Base-by-base conservation (phyloP, 345 rosid species). In the Lepidium aucheri region DNA sequence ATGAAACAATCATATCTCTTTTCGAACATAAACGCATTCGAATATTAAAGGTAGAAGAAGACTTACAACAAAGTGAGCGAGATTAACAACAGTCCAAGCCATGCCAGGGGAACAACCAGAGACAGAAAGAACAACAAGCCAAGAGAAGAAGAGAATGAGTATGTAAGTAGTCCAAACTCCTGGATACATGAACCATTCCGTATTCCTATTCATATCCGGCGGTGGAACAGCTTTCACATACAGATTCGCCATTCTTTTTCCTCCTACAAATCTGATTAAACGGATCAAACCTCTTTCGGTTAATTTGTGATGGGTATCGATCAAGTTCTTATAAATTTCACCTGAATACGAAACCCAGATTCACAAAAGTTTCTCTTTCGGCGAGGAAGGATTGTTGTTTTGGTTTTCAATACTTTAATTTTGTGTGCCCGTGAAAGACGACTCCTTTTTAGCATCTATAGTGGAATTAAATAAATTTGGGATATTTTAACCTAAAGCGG, bases 81-180 rank as follows among this genome's bases (percentile, higher is more conserved):
- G 91, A 71, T 85, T 84, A 65, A 87, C 89, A 76, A 82, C 58
- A 76, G 96, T 87, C 96, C 96, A 89, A 28, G 89, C 94, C 88
- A 79, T 82, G 58, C 94, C 91, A 53, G 94, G 82, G 15, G 91
- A 81, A 73, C 94, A 89, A 53, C 81, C 81, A 33, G 77, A 81
- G 65, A 89, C 30, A 34, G 89, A 85, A 70, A 87, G 84, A 52
- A 87, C 86, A 40, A 81, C 39, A 12, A 89, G 83, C 94, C 96
- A 87, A 1, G 77, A 70, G 52, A 87, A 87, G 83, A 89, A 89
- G 55, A 89, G 75, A 36, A 89, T 78, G 16, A 84, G 81, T 30
- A 90, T 81, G 53, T 87, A 90, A 24, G 89, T 76, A 1, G 91
- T 87, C 96, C 96, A 89, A 1, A 87, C 94, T 18, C 91, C 94